These are phyloP conservation scores for Peterozyma xylosa DNA, from an alignment of 805 yeast genomes.

Conservation along the genomic window DNA sequence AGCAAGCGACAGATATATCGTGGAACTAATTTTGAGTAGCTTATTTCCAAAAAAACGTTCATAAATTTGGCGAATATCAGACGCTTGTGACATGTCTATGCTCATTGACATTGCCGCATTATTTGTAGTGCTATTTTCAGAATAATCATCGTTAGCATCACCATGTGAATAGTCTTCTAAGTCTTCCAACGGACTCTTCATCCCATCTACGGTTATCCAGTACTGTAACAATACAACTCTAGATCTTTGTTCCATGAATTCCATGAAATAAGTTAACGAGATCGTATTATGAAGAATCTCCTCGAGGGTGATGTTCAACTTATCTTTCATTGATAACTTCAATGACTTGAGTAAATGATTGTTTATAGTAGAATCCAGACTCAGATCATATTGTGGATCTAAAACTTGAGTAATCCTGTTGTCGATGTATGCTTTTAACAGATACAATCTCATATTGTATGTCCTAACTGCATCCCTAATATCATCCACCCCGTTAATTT, in stretches of 20 bases:
- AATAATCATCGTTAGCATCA: constrained; percentile 18
- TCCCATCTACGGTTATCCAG: constrained; percentile 60
- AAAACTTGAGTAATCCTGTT: constrained; percentile 9
- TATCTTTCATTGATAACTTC: constrained; percentile 7
- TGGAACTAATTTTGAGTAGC: constrained; percentile 20
- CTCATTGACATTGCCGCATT: constrained; percentile 20
- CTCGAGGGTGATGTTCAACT: constrained; percentile 23
- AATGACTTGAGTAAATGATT: too few relatives aligned
- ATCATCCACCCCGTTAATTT: constrained; percentile 17
- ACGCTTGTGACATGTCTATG: constrained; percentile 36
- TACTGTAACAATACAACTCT: constrained; percentile 44
- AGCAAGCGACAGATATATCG: constrained; percentile 26
- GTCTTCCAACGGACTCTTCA: constrained; percentile 69
- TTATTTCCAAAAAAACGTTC: constrained; percentile 29
- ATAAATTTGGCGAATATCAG: constrained; percentile 47
- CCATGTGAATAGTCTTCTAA: constrained; percentile 14
- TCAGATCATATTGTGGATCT: neutral
- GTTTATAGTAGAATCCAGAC: too few relatives aligned
- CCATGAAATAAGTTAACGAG: constrained; percentile 41
- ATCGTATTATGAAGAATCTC: constrained; percentile 42
- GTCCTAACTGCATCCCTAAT: constrained; percentile 7
- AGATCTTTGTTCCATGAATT: constrained; percentile 45
- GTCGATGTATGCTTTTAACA: constrained; percentile 15
- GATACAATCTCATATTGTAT: constrained; percentile 14
- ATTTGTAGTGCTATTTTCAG: constrained; percentile 9